A percentile compares a stretch with the other conserved stretches of the same genome.
Conservation (phyloP, 1,284 basidiomycete genomes). For the Singerocomus rubriflavus region DNA sequence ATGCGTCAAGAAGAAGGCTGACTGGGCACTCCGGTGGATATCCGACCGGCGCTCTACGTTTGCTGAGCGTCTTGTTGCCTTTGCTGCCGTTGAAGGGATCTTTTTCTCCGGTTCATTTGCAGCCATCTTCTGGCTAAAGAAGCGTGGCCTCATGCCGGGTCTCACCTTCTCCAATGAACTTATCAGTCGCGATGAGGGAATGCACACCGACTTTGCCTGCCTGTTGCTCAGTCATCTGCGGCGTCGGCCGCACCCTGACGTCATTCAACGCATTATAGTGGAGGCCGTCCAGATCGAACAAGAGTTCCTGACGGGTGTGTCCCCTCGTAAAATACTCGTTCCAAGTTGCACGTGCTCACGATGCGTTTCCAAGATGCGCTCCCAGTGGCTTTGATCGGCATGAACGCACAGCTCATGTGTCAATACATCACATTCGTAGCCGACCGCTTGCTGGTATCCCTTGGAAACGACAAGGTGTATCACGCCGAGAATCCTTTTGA, state of each 20-base stretch:
- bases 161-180: conserved; percentile 96
- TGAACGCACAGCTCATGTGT: conserved; percentile 83
- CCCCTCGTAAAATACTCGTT: background rate
- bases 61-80: conserved; percentile 90
- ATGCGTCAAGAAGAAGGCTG: conserved; percentile 87
- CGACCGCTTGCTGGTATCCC: conserved; percentile 81
- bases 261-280: conserved; percentile 68
- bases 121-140: conserved; percentile 98
- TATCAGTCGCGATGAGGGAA: conserved; percentile 95
- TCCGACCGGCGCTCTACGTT: conserved; percentile 80
- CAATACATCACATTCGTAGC: conserved; percentile 98
- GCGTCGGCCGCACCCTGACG: conserved; percentile 76
- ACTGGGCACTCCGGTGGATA: conserved; percentile 95
- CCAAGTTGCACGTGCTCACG: background rate
- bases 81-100: conserved; percentile 96
- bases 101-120: conserved; percentile 97
- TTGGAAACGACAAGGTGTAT: conserved; percentile 83
- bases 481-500: conserved; percentile 77
- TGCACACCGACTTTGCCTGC: conserved; percentile 98
- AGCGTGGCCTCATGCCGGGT: conserved; percentile 96
- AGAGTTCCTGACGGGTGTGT: conserved; percentile 71
- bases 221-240: conserved; percentile 86
- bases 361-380: conserved; percentile 52
- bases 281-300: conserved; percentile 86
- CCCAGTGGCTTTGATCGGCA: conserved; percentile 74